Percentiles rank a stretch among this genome's conserved stretches.
phyloP scores from a whole-genome alignment of 495 filamentous ascomycete species.

The Niebla homalea region DNA sequence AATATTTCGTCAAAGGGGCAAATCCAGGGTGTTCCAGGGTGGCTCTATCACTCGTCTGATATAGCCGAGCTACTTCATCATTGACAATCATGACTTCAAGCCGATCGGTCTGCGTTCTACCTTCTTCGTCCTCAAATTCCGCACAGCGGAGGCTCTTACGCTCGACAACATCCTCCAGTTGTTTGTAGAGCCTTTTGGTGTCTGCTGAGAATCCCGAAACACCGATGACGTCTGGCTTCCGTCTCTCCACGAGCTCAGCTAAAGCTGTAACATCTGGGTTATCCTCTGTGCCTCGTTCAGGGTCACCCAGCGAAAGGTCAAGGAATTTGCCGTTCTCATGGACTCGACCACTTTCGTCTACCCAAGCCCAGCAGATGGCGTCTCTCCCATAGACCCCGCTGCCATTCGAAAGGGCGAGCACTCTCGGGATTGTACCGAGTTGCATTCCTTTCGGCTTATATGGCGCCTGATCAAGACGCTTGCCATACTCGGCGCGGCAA shows the following conservation, averaged over 20 bases:
- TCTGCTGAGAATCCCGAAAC: constrained; percentile 85
- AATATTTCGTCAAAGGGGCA: constrained; percentile 66
- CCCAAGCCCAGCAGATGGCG: constrained; percentile 77
- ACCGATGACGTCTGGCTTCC: constrained; percentile 79
- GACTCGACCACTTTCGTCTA: constrained; percentile 84
- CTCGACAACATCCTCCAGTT: constrained; percentile 60
- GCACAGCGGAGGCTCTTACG: constrained; percentile 60
- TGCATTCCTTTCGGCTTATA: constrained; percentile 92
- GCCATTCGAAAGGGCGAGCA: constrained; percentile 75
- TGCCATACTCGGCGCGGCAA: constrained; percentile 73
- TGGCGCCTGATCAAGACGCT: constrained; percentile 85
- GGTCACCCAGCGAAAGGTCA: constrained; percentile 60
- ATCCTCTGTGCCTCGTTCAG: constrained; percentile 48
- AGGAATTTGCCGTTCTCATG: constrained; percentile 75
- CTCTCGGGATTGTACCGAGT: constrained; percentile 74
- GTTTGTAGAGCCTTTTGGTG: constrained; percentile 68
- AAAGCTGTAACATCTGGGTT: constrained; percentile 51
- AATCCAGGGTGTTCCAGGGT: constrained; percentile 66
- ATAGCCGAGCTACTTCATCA: constrained; percentile 87
- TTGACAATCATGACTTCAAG: constrained; percentile 87
- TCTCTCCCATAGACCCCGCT: constrained; percentile 56
- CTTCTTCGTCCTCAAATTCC: constrained; percentile 58
- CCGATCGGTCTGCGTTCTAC: constrained; percentile 47
- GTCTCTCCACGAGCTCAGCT: constrained; percentile 55
- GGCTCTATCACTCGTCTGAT: constrained; percentile 80